A percentile compares a stretch with the other conserved stretches of the same genome.
Evolutionary conservation across 2,329 filamentous ascomycete genomes (phyloP).

Genomic region (Cercospora sesami): DNA sequence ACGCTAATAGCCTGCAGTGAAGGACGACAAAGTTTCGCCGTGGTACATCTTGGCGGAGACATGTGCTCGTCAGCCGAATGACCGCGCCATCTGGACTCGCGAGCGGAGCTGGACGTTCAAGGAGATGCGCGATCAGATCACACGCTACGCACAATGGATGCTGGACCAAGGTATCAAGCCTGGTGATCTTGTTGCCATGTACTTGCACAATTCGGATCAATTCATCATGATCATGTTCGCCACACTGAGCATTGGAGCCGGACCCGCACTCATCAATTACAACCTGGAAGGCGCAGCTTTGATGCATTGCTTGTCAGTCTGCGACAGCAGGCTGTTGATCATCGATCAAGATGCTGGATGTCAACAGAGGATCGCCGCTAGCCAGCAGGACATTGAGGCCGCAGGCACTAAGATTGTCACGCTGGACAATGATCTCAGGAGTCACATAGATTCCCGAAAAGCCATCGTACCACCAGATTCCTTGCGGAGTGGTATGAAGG

Average conservation of each 20-base stretch:
- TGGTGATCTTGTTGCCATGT: conserved; percentile 38
- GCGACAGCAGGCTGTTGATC: conserved; percentile 44
- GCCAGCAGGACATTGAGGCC: conserved; percentile 48
- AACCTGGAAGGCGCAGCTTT: conserved; percentile 39
- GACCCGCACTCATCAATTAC: conserved; percentile 40
- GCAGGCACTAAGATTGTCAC: conserved; percentile 59
- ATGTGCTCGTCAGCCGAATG: conserved; percentile 45
- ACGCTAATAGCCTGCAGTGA: conserved; percentile 10
- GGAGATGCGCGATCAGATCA: conserved; percentile 54
- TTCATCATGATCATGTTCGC: conserved; percentile 36
- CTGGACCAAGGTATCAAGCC: conserved; percentile 40
- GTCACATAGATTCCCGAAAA: conserved; percentile 41
- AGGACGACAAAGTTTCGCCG: conserved; percentile 29
- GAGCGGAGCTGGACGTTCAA: conserved; percentile 57
- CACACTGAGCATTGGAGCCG: conserved; percentile 35
- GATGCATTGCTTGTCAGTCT: conserved; percentile 41
- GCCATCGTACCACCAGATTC: conserved; percentile 32
- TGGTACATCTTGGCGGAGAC: conserved; percentile 34
- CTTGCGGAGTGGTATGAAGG: conserved; percentile 30
- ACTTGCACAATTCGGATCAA: conserved; percentile 36
- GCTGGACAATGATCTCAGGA: conserved; percentile 52
- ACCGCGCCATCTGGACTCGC: conserved; percentile 65
- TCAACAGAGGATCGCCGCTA: conserved; percentile 56
- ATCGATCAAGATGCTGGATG: conserved; percentile 53
- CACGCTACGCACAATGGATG: conserved; percentile 65